These are phyloP conservation scores for Anastatica hierochuntica DNA, from an alignment of 345 rosid species.

Conservation along the genomic window DNA sequence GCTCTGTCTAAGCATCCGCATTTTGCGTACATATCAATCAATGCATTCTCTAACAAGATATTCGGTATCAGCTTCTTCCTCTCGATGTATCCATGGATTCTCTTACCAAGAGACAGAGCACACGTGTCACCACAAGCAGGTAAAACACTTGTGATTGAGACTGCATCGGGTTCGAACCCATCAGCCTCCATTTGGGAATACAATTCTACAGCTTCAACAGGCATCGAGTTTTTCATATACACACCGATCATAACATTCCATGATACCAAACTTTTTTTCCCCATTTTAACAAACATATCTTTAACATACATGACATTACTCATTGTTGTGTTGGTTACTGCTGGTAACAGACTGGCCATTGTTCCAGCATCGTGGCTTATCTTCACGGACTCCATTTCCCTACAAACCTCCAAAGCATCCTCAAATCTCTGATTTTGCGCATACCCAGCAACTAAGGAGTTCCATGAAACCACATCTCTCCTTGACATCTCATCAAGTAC, in stretches of 20 bases:
- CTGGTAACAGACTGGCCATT: slow-evolving; percentile 63
- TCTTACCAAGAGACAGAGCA: slow-evolving; percentile 47
- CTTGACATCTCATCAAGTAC: slow-evolving; percentile 51
- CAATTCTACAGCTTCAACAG: slow-evolving; percentile 50
- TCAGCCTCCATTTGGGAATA: slow-evolving; percentile 40
- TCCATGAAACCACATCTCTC: slow-evolving; percentile 72
- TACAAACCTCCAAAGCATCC: slow-evolving; percentile 56
- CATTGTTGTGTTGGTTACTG: slow-evolving; percentile 43
- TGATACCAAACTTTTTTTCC: slow-evolving; percentile 40
- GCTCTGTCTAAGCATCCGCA: slow-evolving; percentile 53
- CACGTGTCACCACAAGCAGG: slow-evolving; percentile 75
- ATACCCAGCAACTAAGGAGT: slow-evolving; percentile 55
- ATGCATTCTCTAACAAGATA: slow-evolving; percentile 58
- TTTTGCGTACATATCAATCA: slow-evolving; percentile 66
- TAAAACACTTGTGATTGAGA: slow-evolving; percentile 52
- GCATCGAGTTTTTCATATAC: slow-evolving; percentile 47
- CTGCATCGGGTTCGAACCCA: slow-evolving; percentile 52
- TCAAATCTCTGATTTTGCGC: slow-evolving; percentile 52
- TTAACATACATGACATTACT: slow-evolving; percentile 44
- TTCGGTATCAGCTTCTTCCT: slow-evolving; percentile 50
- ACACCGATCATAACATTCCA: slow-evolving; percentile 78
- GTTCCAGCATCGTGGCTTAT: slow-evolving; percentile 54
- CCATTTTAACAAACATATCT: slow-evolving; percentile 46
- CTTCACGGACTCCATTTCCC: slow-evolving; percentile 41
- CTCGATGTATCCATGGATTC: slow-evolving; percentile 34